A percentile compares a stretch with the other conserved stretches of the same genome.
Evolutionary conservation across 345 rosid genomes (phyloP).

Genomic region (Orychophragmus violaceus): DNA sequence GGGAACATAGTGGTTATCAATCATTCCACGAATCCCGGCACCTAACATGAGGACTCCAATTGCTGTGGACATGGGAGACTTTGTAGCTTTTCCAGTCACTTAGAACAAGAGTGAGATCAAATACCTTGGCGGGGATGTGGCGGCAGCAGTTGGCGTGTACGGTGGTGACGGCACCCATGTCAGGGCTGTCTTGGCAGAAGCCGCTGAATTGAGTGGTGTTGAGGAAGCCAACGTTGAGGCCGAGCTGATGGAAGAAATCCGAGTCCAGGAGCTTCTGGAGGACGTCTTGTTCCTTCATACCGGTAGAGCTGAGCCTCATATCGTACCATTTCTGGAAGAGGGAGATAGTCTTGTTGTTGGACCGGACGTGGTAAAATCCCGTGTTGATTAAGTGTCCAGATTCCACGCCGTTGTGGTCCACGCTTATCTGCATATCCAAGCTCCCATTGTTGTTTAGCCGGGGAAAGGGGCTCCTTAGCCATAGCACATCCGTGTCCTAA

Average conservation of each 20-base stretch:
- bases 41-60: constrained; percentile 40
- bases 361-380: constrained; percentile 56
- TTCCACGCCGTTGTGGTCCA: constrained; percentile 33
- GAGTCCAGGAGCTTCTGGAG: constrained; percentile 33
- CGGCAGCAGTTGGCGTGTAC: constrained; percentile 91
- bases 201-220: constrained; percentile 64
- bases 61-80: constrained; percentile 3
- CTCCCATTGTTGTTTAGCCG: constrained; percentile 32
- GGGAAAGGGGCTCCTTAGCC: constrained; percentile 62
- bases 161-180: constrained; percentile 45
- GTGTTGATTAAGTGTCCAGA: constrained; percentile 47
- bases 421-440: constrained; percentile 65
- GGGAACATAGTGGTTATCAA: constrained; percentile 11
- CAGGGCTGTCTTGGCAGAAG: constrained; percentile 58
- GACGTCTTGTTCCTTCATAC: constrained; percentile 75
- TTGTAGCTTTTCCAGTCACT: constrained; percentile 57
- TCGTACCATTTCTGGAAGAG: constrained; percentile 60
- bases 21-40: constrained; percentile 46
- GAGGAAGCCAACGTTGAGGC: constrained; percentile 41
- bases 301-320: constrained; percentile 43
- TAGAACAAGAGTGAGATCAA: constrained; percentile 50
- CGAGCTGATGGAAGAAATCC: constrained; percentile 36
- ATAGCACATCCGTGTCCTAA: constrained; percentile 74
- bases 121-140: constrained; percentile 55
- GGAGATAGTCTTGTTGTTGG: constrained; percentile 62